These are phyloP conservation scores for Xylariales sp. DNA, from an alignment of 2,329 filamentous ascomycete species.

Conservation along the genomic window DNA sequence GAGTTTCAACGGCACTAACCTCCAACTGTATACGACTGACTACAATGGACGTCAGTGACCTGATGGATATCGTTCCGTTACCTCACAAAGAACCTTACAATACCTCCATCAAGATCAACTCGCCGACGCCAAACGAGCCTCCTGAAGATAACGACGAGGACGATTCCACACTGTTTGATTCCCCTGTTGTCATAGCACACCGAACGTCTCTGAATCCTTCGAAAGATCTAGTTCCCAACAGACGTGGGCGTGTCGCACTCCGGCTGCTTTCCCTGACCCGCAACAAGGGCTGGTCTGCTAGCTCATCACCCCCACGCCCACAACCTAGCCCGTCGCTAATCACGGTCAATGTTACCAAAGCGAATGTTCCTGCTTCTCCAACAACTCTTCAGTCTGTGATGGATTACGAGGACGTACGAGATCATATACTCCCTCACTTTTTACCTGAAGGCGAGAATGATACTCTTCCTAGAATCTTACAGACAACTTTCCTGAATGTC, in stretches of 20 bases:
- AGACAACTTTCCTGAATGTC: conserved; percentile 75
- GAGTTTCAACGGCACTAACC: too few species aligned
- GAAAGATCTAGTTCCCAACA: conserved; percentile 48
- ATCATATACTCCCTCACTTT: conserved; percentile 78
- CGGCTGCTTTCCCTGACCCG: conserved; percentile 70
- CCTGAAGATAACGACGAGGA: conserved; percentile 37
- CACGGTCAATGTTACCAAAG: conserved; percentile 80
- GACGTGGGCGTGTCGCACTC: conserved; percentile 58
- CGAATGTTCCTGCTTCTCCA: conserved; percentile 50
- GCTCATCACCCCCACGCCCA: conserved; percentile 55
- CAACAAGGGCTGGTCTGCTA: conserved; percentile 70
- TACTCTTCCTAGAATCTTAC: conserved; percentile 80
- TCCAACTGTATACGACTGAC: too few species aligned
- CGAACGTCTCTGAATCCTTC: conserved; percentile 41
- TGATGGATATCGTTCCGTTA: conserved; percentile 91
- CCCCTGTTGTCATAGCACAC: conserved; percentile 46
- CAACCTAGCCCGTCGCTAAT: too few species aligned
- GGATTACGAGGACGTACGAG: conserved; percentile 74
- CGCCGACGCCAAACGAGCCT: conserved; percentile 60
- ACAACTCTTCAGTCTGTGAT: conserved; percentile 67
- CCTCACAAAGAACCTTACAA: conserved; percentile 77
- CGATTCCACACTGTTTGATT: conserved; percentile 54
- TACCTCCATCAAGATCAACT: conserved; percentile 62
- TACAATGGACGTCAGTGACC: conserved; percentile 62
- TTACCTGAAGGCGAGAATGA: conserved; percentile 75